Conservation (phyloP, 2,329 filamentous ascomycete species). For the Pseudocercospora fijiensis region DNA sequence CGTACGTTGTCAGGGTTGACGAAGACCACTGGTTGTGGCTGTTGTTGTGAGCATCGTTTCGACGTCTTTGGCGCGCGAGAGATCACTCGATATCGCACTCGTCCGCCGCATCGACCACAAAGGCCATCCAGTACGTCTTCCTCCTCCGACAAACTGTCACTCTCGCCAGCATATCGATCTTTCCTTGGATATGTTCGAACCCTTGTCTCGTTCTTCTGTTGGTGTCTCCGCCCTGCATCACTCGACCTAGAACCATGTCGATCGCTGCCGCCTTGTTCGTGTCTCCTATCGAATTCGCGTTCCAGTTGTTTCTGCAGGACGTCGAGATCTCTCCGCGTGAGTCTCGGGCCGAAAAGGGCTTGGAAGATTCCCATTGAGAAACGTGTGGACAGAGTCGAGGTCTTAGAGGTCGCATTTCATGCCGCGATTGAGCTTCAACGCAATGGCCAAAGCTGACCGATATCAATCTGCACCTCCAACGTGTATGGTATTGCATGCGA, state of each 20-base stretch:
- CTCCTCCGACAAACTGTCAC: not conserved
- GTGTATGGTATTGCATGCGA: not conserved
- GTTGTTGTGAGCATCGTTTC: not conserved
- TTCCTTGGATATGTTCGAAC: not conserved
- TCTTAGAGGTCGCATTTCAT: not conserved
- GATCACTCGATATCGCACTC: not conserved
- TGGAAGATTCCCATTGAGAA: not conserved
- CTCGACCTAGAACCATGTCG: not conserved
- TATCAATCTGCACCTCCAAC: not conserved
- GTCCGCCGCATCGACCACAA: not conserved
- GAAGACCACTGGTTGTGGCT: not conserved
- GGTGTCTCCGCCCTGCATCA: not conserved
- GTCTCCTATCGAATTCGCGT: not conserved
- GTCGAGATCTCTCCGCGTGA: not conserved
- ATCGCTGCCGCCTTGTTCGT: not conserved
- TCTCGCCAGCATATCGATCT: not conserved
- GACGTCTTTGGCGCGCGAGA: not conserved
- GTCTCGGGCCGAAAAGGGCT: not conserved
- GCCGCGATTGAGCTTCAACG: not conserved
- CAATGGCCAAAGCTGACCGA: not conserved
- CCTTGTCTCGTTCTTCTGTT: not conserved
- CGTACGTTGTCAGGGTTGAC: not conserved
- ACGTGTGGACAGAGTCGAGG: not conserved
- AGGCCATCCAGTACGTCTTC: not conserved
- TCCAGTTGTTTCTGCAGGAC: not conserved